Percentiles rank a stretch among this genome's conserved stretches.
Evolutionary conservation across 1,284 basidiomycete species (phyloP).

Genomic region (Mycena citricolor): DNA sequence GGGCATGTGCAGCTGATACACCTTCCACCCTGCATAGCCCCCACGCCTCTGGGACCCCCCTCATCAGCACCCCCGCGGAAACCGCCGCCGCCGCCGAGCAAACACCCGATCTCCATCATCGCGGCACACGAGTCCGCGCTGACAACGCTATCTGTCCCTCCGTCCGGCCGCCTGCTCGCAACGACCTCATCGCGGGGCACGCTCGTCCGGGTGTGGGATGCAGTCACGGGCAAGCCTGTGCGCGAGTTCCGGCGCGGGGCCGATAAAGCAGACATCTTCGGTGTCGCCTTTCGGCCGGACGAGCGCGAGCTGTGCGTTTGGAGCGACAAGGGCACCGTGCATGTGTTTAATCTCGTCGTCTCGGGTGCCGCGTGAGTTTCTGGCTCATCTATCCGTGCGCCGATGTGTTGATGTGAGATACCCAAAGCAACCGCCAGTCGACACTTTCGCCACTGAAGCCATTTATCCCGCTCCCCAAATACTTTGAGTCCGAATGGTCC

Average conservation of each 20-base stretch:
- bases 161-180: constrained; percentile 79
- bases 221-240: constrained; percentile 70
- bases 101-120: constrained; percentile 78
- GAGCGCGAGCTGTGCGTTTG: constrained; percentile 83
- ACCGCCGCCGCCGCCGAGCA: constrained; percentile 53
- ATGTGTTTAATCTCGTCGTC: constrained; percentile 77
- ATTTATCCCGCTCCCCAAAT: constrained; percentile 84
- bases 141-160: constrained; percentile 74
- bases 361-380: constrained; percentile 63
- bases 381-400: constrained; percentile 7
- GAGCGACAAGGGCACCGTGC: constrained; percentile 97
- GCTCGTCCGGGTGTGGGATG: constrained; percentile 87
- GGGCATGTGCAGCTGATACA: constrained; percentile 92
- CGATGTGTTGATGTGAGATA: constrained; percentile 16
- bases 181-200: constrained; percentile 88
- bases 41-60: constrained; percentile 49
- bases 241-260: constrained; percentile 85
- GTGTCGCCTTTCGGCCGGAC: constrained; percentile 76
- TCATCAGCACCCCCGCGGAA: constrained; percentile 45
- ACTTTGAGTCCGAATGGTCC: constrained; percentile 92
- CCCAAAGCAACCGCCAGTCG: constrained; percentile 73
- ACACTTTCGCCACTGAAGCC: constrained; percentile 73
- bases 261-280: constrained; percentile 91
- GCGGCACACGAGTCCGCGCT: constrained; percentile 83
- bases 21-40: constrained; percentile 74